A percentile compares a stretch with the other conserved stretches of the same genome.
These are phyloP conservation scores for Mortierella sp. DNA, from an alignment of 371 early-diverging fungal species.

Conservation along the genomic window DNA sequence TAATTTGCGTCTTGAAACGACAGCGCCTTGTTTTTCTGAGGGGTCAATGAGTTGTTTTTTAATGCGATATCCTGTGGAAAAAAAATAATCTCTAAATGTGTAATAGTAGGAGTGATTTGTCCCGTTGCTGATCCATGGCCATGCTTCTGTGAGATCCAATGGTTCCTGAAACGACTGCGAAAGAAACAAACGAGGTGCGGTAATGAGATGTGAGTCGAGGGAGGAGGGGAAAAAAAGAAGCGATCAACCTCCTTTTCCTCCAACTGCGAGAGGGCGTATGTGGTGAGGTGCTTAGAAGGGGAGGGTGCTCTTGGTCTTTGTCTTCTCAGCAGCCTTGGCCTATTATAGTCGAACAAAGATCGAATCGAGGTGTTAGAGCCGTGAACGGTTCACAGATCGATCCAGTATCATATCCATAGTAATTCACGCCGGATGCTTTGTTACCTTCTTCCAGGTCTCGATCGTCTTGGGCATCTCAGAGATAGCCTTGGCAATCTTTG, in stretches of 20 bases:
- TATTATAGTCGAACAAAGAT: conserved; percentile 1
- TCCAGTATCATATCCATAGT: not conserved
- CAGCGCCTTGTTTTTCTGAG: no score
- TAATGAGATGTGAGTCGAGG: not conserved
- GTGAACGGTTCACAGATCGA: not conserved
- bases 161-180: not conserved
- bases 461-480: conserved; percentile 57
- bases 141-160: not conserved
- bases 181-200: not conserved
- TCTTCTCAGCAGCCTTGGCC: conserved; percentile 53
- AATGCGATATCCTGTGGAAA: conserved; percentile 8
- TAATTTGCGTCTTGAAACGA: no score
- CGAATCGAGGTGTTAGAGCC: not conserved
- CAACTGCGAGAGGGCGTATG: not conserved
- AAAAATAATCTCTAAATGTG: conserved; percentile 2
- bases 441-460: conserved; percentile 56
- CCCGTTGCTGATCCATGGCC: not conserved
- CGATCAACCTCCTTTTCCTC: not conserved
- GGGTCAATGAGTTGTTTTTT: not conserved
- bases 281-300: conserved; percentile 34
- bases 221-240: no score
- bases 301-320: conserved; percentile 53
- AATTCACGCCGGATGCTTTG: not conserved
- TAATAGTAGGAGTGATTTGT: not conserved
- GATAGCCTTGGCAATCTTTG: conserved; percentile 53